Base-by-base conservation (phyloP, 352 stramenopile species). In the Globisporangium canariense region DNA sequence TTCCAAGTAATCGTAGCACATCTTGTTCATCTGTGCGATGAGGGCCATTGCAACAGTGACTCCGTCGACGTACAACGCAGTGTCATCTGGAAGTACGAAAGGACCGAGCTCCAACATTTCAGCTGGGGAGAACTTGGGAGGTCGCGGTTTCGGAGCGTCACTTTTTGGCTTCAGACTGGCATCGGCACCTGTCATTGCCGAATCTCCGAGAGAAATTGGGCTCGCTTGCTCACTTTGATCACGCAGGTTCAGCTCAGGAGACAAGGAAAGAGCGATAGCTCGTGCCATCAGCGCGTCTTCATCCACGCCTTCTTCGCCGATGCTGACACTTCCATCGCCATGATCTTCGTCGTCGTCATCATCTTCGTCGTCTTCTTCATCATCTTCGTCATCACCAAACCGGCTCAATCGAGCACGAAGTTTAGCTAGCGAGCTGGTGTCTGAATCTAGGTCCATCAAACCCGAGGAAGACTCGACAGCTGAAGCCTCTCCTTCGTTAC, bases 261-360 rank as follows among this genome's bases (percentile, higher is more conserved):
- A 96, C 4, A 96, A 68, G 7, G 88, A 96, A n/a, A 96, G 72
- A 5, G 88, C 88, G 46, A 96, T 96, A 36, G 88, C 88, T 55
- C 86, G 77, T 16, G 88, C 88, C 88, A 96, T 96, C n/a, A 96
- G 65, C 13, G 83, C 88, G 58, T 96, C 88, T 78, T 96, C 88
- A 66, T 96, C 87, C 28, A 93, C 82, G 5, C 81, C 84, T 79
- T 91, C 84, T 60, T 79, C 79, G 18, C 76, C 75, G 51, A 77
- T 71, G 41, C 72, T 86, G 7, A 73, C 73, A 20, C 71, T 73
- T 40, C 76, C 80, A 63, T 86, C 73, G 46, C 70, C 73, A 28
- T 79, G 67, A 50, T 81, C 68, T 43, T 86, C 75, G 0, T 89
- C 80, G 5, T 86, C 74, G 16, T 90, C 82, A 14, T 89, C 78